Evolutionary conservation across 305 asterid species (phyloP).

Genomic region (Solanum hybrid): DNA sequence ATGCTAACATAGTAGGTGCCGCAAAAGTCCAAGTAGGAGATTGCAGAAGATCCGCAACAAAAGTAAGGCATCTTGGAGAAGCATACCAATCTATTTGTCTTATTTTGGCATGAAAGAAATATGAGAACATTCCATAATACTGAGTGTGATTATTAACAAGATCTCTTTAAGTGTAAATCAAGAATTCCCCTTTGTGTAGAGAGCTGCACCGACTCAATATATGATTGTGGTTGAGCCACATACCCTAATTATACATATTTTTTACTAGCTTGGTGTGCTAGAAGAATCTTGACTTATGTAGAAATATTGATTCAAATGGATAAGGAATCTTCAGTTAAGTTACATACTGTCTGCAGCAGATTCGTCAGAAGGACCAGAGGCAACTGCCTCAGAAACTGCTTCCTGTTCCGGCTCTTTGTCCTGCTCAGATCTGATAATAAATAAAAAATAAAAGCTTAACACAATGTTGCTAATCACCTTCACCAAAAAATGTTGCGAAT

Average conservation of each 20-base stretch:
- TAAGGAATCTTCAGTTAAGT: neutral
- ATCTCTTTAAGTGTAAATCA: neutral
- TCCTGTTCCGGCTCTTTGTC: slow-evolving; percentile 95
- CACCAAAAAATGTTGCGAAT: neutral
- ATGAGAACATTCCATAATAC: neutral
- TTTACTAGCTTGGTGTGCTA: neutral
- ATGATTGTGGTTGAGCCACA: neutral
- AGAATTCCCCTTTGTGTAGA: neutral
- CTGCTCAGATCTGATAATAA: slow-evolving; percentile 75
- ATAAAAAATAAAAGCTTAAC: slow-evolving; percentile 6
- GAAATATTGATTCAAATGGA: neutral
- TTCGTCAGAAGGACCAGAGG: slow-evolving; percentile 75
- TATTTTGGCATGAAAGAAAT: neutral
- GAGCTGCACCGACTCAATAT: neutral
- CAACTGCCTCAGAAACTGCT: slow-evolving; percentile 46
- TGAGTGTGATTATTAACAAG: neutral
- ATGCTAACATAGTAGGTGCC: neutral
- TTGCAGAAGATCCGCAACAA: neutral
- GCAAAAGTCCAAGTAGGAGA: neutral
- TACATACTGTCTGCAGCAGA: slow-evolving; percentile 56
- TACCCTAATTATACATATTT: neutral
- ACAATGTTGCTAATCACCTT: neutral
- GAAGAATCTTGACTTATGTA: neutral
- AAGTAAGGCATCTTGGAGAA: neutral
- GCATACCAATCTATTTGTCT: neutral